Conservation (phyloP, 169 alveolate species). For the Perkinsus chesapeaki region DNA sequence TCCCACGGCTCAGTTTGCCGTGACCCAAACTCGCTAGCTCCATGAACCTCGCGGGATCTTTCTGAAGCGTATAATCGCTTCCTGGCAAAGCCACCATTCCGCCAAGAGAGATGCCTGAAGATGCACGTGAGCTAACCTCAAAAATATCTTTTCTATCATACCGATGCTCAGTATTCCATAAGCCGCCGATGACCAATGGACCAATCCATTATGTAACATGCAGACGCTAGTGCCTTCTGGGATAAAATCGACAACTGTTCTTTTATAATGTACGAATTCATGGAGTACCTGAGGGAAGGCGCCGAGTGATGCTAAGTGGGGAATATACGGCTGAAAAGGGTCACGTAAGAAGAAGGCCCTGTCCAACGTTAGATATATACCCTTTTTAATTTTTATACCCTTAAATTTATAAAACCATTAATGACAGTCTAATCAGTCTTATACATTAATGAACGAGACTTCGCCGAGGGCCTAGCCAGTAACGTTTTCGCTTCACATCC, state of each 20-base stretch:
- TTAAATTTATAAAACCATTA: too few relatives aligned
- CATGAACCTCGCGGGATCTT: neutral
- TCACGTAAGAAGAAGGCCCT: too few relatives aligned
- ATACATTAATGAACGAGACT: too few relatives aligned
- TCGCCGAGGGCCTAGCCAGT: too few relatives aligned
- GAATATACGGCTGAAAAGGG: too few relatives aligned
- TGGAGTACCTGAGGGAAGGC: neutral
- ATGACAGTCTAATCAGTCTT: too few relatives aligned
- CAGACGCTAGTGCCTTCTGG: neutral
- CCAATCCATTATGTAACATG: neutral
- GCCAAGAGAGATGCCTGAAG: neutral
- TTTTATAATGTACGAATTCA: neutral
- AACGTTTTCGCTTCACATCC: too few relatives aligned
- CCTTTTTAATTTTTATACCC: too few relatives aligned
- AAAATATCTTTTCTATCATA: neutral
- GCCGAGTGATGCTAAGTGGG: too few relatives aligned
- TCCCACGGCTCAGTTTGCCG: neutral
- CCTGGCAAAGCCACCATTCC: neutral
- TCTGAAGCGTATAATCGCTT: neutral
- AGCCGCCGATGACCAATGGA: neutral
- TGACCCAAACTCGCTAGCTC: neutral
- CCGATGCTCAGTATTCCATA: neutral
- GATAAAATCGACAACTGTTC: neutral
- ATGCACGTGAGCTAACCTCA: neutral
- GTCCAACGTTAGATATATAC: too few relatives aligned